Evolutionary conservation across 208 protist genomes (phyloP), one percentile per base, ranked within the genome.

Genomic region (Herpetomonas samuelpessoai): DNA sequence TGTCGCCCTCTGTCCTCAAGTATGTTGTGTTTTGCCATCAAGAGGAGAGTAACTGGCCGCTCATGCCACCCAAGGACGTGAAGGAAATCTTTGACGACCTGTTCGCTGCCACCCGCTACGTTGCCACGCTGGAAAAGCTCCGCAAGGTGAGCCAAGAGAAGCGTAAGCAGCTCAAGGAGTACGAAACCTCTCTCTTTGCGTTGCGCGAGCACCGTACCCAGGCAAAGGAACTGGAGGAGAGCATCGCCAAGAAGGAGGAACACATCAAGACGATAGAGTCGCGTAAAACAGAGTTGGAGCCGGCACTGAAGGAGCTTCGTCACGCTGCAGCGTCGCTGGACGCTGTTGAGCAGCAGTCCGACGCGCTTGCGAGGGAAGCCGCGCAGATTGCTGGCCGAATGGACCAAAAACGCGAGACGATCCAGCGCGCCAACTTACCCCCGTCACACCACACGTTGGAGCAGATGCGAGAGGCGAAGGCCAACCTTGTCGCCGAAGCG

Each of bases 1-100:
- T 99, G 19, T 97, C 97, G 0, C 75, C 94, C 12, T 85, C 98
- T 0, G 96, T 99, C 6, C 85, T 99, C 3, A 96, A 99, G 62
- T 97, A 99, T 64, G 97, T 99, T 25, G 91, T 99, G 28, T 99
- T 99, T 61, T 98, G 96, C 53, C 97, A 98, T 57, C 97, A 99
- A 71, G 98, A 99, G 65, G 97, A 99, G 24, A 96, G 89, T 47
- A 98, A 98, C 78, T 99, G 98, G 98, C 97, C 97, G 0, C 72
- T 99, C 3, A 71, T 67, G 1, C 85, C 98, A 2, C 82, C 88
- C 16, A 86, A 88, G 45, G 86, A 91, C n/a, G 76, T 99, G 30
- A 99, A 99, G 69, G 87, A 95, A 19, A 98, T 98, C 64, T 99
- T 99, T 75, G 98, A 99, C 75, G 97, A 98, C 57, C 99, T 99